phyloP scores from a whole-genome alignment of 2,329 filamentous ascomycete species.

The Chalaropsis ovoidea region DNA sequence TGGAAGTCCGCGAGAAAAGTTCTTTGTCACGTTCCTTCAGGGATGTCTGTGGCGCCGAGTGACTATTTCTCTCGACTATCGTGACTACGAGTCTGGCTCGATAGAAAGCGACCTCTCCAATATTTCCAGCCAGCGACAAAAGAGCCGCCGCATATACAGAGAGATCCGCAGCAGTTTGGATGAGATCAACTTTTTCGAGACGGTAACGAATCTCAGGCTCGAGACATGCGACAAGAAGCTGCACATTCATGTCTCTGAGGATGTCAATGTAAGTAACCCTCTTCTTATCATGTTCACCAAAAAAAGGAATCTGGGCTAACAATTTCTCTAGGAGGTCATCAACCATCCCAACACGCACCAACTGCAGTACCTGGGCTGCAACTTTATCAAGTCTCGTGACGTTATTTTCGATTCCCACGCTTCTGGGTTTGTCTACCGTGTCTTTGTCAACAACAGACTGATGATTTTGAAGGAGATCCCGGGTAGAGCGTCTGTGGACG shows the following conservation, averaged over 20 bases:
- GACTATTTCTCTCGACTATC: slow-evolving; percentile 89
- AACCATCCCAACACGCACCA: slow-evolving; percentile 65
- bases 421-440: slow-evolving; percentile 95
- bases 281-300: neutral
- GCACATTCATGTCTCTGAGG: slow-evolving; percentile 96
- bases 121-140: slow-evolving; percentile 77
- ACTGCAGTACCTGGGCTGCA: slow-evolving; percentile 61
- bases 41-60: slow-evolving; percentile 74
- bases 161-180: slow-evolving; percentile 80
- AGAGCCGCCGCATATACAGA: slow-evolving; percentile 87
- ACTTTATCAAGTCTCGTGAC: slow-evolving; percentile 58
- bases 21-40: slow-evolving; percentile 91
- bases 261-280: slow-evolving; percentile 55
- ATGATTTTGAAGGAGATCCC: slow-evolving; percentile 98
- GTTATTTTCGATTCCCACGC: slow-evolving; percentile 83
- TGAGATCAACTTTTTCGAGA: slow-evolving; percentile 94
- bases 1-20: slow-evolving; percentile 86
- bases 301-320: slow-evolving; percentile 24
- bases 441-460: slow-evolving; percentile 54
- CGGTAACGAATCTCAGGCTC: slow-evolving; percentile 89
- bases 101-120: slow-evolving; percentile 72
- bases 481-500: slow-evolving; percentile 85
- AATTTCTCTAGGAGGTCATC: slow-evolving; percentile 60
- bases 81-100: slow-evolving; percentile 65
- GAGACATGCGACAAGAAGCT: slow-evolving; percentile 79